Conservation (phyloP, 2,329 filamentous ascomycete species). For the Sarocladiaceae sp. region DNA sequence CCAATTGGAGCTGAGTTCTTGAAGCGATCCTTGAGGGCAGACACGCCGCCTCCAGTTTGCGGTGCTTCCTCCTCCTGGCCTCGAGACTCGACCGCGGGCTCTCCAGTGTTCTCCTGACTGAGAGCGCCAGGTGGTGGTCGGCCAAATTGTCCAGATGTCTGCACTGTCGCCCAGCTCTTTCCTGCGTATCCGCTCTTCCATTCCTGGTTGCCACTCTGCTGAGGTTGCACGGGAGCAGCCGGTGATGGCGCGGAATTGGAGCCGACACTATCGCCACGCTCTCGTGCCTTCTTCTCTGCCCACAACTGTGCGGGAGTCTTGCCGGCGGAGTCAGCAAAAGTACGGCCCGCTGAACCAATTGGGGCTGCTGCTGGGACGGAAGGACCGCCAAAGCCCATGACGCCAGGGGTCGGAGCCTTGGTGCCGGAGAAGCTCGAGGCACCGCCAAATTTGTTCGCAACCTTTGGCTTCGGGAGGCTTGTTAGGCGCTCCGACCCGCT, state of each 20-base stretch:
- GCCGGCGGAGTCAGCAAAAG: slow-evolving; percentile 89
- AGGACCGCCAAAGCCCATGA: slow-evolving; percentile 58
- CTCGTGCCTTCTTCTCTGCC: slow-evolving; percentile 93
- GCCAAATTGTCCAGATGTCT: slow-evolving; percentile 63
- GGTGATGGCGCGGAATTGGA: slow-evolving; percentile 37
- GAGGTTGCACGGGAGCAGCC: slow-evolving; percentile 54
- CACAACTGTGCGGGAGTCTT: slow-evolving; percentile 96
- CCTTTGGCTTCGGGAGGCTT: slow-evolving; percentile 88
- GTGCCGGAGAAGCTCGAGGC: slow-evolving; percentile 76
- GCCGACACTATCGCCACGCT: slow-evolving; percentile 49
- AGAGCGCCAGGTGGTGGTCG: slow-evolving; percentile 50
- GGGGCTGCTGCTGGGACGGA: slow-evolving; percentile 51
- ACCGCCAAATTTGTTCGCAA: slow-evolving; percentile 81
- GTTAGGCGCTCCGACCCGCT: slow-evolving; percentile 73
- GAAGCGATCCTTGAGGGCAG: slow-evolving; percentile 78
- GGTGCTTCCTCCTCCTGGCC: slow-evolving; percentile 44
- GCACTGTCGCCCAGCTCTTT: slow-evolving; percentile 84
- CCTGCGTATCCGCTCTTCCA: slow-evolving; percentile 92
- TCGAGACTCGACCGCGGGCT: slow-evolving; percentile 26
- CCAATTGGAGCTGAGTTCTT: slow-evolving; percentile 71
- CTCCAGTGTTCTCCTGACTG: slow-evolving; percentile 54
- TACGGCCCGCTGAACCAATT: slow-evolving; percentile 79
- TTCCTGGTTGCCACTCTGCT: slow-evolving; percentile 66
- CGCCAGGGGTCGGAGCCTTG: slow-evolving; percentile 77
- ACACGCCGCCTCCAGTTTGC: slow-evolving; percentile 60